Conservation (phyloP, 1,284 basidiomycete genomes). For the Ganoderma sp. region DNA sequence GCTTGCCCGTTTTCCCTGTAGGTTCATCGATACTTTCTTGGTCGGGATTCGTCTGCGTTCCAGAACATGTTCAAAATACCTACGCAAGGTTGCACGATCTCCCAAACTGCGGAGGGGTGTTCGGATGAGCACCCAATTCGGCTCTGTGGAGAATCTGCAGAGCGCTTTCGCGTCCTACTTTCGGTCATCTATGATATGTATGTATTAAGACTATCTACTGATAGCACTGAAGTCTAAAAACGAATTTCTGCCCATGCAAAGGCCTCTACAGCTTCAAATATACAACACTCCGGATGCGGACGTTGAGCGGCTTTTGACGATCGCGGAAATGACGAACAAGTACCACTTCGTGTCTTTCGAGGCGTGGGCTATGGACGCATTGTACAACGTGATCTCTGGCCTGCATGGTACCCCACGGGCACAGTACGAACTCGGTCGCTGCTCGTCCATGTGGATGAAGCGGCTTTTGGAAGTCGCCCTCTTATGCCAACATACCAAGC, state of each 20-base stretch:
- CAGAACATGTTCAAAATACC: constrained; percentile 59
- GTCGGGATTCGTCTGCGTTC: constrained; percentile 59
- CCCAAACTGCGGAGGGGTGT: constrained; percentile 44
- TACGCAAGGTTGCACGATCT: not conserved
- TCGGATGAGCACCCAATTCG: constrained; percentile 54
- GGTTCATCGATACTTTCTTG: constrained; percentile 56
- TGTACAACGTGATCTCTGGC: constrained; percentile 35
- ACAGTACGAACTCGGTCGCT: constrained; percentile 20
- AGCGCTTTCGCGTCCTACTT: constrained; percentile 54
- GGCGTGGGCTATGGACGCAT: constrained; percentile 39
- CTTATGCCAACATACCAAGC: constrained; percentile 36
- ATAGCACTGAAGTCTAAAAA: not conserved
- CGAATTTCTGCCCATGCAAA: constrained; percentile 29
- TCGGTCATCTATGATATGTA: constrained; percentile 58
- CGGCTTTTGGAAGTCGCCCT: constrained; percentile 42
- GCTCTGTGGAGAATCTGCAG: constrained; percentile 53
- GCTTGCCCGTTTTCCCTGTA: constrained; percentile 31
- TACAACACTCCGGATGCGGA: constrained; percentile 30
- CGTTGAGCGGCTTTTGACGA: constrained; percentile 36
- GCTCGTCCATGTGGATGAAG: constrained; percentile 33
- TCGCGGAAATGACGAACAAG: constrained; percentile 42
- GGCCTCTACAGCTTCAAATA: constrained; percentile 38
- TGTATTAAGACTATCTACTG: constrained; percentile 33
- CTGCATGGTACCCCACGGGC: constrained; percentile 29
- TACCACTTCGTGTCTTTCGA: constrained; percentile 41